These are phyloP conservation scores for Candida ascalaphidarum DNA, from an alignment of 805 yeast species.

Conservation along the genomic window DNA sequence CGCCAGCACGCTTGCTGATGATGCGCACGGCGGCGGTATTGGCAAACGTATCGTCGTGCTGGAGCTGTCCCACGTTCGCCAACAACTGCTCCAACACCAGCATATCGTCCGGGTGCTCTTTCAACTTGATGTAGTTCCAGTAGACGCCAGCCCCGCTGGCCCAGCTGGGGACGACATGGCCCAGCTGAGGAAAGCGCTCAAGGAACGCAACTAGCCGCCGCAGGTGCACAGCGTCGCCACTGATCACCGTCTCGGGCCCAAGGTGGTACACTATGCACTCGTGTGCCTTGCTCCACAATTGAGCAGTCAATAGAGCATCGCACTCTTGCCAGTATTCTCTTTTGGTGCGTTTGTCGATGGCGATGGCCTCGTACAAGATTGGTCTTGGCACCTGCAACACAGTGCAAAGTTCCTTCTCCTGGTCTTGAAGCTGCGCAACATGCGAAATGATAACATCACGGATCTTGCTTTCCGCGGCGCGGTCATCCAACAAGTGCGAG, in stretches of 20 bases:
- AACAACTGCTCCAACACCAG: too few species aligned
- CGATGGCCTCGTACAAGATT: conserved; percentile 49
- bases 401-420: conserved; percentile 27
- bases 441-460: conserved; percentile 23
- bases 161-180: conserved; percentile 39
- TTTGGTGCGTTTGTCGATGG: conserved; percentile 40
- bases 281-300: conserved; percentile 57
- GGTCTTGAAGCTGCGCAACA: conserved; percentile 21
- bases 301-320: conserved; percentile 53
- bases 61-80: too few species aligned
- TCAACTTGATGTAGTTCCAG: conserved; percentile 36
- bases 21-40: conserved; percentile 39
- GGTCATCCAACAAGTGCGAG: conserved; percentile 46
- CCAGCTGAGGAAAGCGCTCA: conserved; percentile 33
- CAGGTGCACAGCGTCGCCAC: conserved; percentile 28
- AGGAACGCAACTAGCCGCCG: conserved; percentile 31
- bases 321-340: conserved; percentile 55
- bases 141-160: conserved; percentile 51
- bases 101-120: conserved; percentile 3
- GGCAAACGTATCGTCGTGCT: conserved; percentile 1
- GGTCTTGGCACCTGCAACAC: conserved; percentile 39
- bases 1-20: conserved; percentile 43
- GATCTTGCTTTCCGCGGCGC: conserved; percentile 32
- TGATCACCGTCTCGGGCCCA: conserved; percentile 66
- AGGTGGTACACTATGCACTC: conserved; percentile 42